phyloP scores from a whole-genome alignment of 2,329 filamentous ascomycete species.

The Laburnicola sp. region DNA sequence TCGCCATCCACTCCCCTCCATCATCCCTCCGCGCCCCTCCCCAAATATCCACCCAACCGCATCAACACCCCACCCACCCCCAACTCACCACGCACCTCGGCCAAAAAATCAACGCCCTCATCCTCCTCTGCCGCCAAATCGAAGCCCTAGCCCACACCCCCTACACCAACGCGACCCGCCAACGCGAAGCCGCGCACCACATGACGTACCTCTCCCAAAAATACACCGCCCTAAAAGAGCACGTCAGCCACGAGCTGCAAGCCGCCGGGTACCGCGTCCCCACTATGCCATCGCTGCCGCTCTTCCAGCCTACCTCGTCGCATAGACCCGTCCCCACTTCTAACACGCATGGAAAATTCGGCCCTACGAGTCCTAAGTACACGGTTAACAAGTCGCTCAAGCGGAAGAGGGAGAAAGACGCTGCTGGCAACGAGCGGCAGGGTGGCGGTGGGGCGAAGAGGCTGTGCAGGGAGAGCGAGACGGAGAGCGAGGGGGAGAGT shows the following conservation, averaged over 20 bases:
- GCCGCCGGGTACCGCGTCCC: neutral
- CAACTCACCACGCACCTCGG: conserved; percentile 13
- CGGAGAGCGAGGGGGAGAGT: neutral
- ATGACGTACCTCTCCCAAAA: neutral
- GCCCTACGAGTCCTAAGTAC: neutral
- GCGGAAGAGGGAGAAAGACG: neutral
- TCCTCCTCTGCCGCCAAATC: conserved; percentile 12
- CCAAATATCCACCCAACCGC: too few relatives aligned
- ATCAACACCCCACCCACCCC: conserved; percentile 6
- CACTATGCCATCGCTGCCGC: neutral
- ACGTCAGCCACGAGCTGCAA: conserved; percentile 1
- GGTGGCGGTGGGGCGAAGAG: neutral
- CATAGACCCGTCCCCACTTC: neutral
- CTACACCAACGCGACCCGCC: neutral
- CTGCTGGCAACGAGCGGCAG: neutral
- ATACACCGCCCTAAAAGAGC: neutral
- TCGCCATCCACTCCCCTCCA: too few relatives aligned
- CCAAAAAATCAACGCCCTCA: conserved; percentile 13
- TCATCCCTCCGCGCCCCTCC: too few relatives aligned
- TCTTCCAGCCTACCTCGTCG: neutral
- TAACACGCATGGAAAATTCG: neutral
- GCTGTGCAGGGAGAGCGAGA: conserved; percentile 1
- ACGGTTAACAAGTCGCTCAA: conserved; percentile 9
- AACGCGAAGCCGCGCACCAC: neutral
- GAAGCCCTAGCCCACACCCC: conserved; percentile 7